Base-by-base conservation (phyloP, 495 filamentous ascomycete species). In the Delitschia confertaspora region DNA sequence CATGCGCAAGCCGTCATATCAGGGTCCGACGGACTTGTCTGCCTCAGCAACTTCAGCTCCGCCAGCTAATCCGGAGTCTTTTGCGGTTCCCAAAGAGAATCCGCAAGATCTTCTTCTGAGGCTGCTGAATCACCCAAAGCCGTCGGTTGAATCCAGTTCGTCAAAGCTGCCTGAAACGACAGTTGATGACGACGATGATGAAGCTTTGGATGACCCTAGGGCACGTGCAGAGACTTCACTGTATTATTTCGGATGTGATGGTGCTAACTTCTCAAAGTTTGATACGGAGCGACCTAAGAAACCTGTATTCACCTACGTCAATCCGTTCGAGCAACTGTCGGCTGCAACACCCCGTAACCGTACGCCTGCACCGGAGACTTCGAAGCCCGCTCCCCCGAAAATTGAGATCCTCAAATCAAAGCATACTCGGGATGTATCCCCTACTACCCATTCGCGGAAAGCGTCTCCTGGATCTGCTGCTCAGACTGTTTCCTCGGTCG, bases 241-340 rank as follows among this genome's bases (percentile, higher is more conserved):
- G 49, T 17, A 13, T 20, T 16, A 47, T 19, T 53, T 51, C 33
- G 48, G 52, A n/a, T 3, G 33, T 27, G 51, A 55, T 22, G 78
- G 65, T 69, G 68, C 32, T 59, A 66, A 27, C 68, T 76, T 55
- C 64, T 62, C 39, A 67, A 57, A 33, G 37, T 58, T 49, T 57
- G 59, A 26, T 43, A 45, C 51, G 25, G 47, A 62, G 31, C 42
- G 55, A 7, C 55, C 52, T n/a, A 73, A 74, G 45, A 62, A 67
- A 37, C 57, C 59, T 14, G 65, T 81, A 19, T 89, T 89, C 64
- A 84, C 74, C 21, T 85, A 85, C 58, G 74, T 80, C 48, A 87
- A 87, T 53, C 84, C 84, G 3, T 88, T 89, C 46, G 83, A 86
- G 22, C 78, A 85, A 56, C 59, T 87, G 21, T 72, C 80, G 45